These are phyloP conservation scores for Globisporangium abappressorium DNA, from an alignment of 352 stramenopile species.

Conservation along the genomic window DNA sequence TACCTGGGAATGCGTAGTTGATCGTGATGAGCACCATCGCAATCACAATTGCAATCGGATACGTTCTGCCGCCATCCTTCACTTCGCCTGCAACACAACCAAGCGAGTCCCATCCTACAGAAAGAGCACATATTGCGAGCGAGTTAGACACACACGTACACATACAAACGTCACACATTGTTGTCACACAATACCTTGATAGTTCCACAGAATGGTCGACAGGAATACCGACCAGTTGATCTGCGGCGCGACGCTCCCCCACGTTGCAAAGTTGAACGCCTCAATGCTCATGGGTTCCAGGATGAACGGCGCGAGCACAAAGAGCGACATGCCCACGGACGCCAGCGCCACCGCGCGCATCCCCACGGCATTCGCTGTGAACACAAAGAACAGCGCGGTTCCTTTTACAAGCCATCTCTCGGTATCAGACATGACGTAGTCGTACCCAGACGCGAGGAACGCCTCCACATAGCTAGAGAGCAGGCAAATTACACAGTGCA, in stretches of 20 bases:
- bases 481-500: too few relatives aligned
- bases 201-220: slow-evolving; percentile 85
- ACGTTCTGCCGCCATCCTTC: slow-evolving; percentile 73
- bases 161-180: neutral
- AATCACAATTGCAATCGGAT: slow-evolving; percentile 82
- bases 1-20: slow-evolving; percentile 82
- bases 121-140: neutral
- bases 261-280: slow-evolving; percentile 71
- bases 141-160: neutral
- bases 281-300: slow-evolving; percentile 72
- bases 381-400: slow-evolving; percentile 64
- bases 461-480: slow-evolving; percentile 66
- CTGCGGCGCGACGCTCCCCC: slow-evolving; percentile 56
- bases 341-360: slow-evolving; percentile 75
- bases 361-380: slow-evolving; percentile 63
- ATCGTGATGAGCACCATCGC: slow-evolving; percentile 80
- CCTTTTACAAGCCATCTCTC: slow-evolving; percentile 78
- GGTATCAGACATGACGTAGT: slow-evolving; percentile 40
- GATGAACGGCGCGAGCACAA: slow-evolving; percentile 77
- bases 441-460: slow-evolving; percentile 63
- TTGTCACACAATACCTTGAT: slow-evolving; percentile 42
- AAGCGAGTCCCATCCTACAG: slow-evolving; percentile 71
- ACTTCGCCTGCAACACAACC: slow-evolving; percentile 84
- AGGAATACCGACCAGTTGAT: slow-evolving; percentile 87
- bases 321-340: slow-evolving; percentile 79